Evolutionary conservation across 495 filamentous ascomycete genomes (phyloP).

Genomic region (Durotheca rogersii): DNA sequence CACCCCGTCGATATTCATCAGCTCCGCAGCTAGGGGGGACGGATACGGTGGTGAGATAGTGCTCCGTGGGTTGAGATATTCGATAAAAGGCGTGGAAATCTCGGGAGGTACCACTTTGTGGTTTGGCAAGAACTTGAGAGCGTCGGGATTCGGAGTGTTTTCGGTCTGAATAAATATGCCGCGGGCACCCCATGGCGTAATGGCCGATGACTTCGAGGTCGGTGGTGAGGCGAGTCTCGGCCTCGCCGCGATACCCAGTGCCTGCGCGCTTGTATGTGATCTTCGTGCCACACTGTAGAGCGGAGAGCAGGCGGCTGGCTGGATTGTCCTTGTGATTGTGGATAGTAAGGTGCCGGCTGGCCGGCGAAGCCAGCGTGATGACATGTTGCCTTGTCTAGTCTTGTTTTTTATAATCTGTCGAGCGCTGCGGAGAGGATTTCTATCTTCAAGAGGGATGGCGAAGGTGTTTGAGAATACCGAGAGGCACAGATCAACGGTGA

Average conservation of each 20-base stretch:
- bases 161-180: constrained; percentile 98
- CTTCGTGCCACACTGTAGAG: constrained; percentile 24
- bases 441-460: background rate
- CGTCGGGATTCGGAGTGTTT: constrained; percentile 86
- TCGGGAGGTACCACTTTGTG: constrained; percentile 72
- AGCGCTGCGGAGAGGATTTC: too few relatives aligned
- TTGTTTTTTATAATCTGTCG: too few relatives aligned
- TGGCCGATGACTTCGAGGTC: constrained; percentile 13
- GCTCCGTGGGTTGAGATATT: constrained; percentile 85
- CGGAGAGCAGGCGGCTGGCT: constrained; percentile 21
- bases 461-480: background rate
- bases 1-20: constrained; percentile 89
- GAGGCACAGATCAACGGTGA: too few relatives aligned
- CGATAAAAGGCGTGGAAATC: constrained; percentile 74
- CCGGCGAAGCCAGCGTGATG: background rate
- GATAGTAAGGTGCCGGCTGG: constrained; percentile 31
- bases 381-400: too few relatives aligned
- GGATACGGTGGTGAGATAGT: constrained; percentile 87
- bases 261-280: constrained; percentile 29
- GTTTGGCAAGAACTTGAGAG: constrained; percentile 92
- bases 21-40: constrained; percentile 85
- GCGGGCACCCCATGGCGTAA: constrained; percentile 52
- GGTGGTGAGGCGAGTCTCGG: constrained; percentile 17
- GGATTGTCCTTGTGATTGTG: constrained; percentile 16
- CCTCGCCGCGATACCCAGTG: constrained; percentile 31